Evolutionary conservation across 2,329 filamentous ascomycete species (phyloP), one percentile per base, ranked within the genome.

Genomic region (Penicillium sp.): DNA sequence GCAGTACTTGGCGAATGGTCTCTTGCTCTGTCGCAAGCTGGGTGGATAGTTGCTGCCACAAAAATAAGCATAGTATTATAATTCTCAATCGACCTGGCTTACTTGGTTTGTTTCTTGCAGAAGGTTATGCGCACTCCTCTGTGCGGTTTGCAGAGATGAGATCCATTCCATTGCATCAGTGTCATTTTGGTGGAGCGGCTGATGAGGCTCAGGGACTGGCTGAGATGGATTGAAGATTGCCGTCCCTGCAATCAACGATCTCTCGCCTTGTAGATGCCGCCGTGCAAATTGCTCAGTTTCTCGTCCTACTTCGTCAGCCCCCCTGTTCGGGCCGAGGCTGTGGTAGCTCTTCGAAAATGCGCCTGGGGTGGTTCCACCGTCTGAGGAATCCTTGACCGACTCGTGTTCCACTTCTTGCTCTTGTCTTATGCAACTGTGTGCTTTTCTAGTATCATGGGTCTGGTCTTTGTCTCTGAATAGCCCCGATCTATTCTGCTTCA

Each of bases 21-120:
- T 62, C 63, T 48, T 75, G 73, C 30, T 70, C 65, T n/a, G 69
- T 63, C 7, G 73, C 60, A 13, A 79, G 63, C 39, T 75, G 66
- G 1, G 56, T 64, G 7, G 71, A 51, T 7, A 78, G 62, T 13
- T 60, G 60, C 59, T 75, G 48, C 11, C 4, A 30, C 18, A 15
- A 13, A n/a, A 5, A 32, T 17, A 15, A 10, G 19, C 47, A 38
- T 25, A 39, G 35, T 7, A 29, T 14, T 10, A 16, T 11, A 21
- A n/a, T 7, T 27, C n/a, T n/a, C 8, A 19, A 27, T 42, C 4
- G 13, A 36, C 13, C 10, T 2, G 11, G 47, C 60, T 49, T 48
- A 65, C 64, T 39, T 57, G 43, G 27, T 54, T 60, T 3, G 57
- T 61, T 33, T 54, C 47, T 14, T 53, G 26, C 13, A 65, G 44